These are phyloP conservation scores for Lycium ferocissimum DNA, from an alignment of 257 asterid species.

Conservation along the genomic window DNA sequence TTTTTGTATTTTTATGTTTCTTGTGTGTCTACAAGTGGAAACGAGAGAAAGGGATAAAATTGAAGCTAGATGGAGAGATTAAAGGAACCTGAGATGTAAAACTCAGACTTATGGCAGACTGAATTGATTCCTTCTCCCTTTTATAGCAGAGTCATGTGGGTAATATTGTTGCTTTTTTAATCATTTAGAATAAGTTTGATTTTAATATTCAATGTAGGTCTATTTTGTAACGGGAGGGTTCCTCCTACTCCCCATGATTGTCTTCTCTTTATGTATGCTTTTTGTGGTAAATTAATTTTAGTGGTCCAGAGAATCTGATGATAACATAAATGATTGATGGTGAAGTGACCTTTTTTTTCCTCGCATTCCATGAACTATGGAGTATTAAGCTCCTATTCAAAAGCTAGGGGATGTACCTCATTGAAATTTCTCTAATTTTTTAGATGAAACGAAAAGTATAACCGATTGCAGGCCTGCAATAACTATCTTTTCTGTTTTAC, in stretches of 20 bases:
- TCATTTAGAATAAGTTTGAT: neutral
- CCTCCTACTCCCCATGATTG: neutral
- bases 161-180: neutral
- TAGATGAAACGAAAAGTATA: neutral
- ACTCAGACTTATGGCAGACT: conserved; percentile 23
- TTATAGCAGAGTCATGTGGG: neutral
- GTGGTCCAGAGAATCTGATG: neutral
- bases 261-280: neutral
- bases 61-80: neutral
- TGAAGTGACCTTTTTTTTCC: neutral
- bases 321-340: conserved; percentile 19
- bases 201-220: conserved; percentile 8
- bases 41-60: neutral
- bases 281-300: neutral
- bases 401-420: neutral
- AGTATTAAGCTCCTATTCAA: neutral
- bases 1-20: neutral
- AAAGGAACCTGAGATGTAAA: conserved; percentile 18
- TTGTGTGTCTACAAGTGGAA: neutral
- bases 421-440: neutral
- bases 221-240: neutral
- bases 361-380: neutral
- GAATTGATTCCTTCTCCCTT: conserved; percentile 16
- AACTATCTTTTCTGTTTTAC: no score
- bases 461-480: neutral